These are phyloP conservation scores for Hypericum perforatum DNA, from an alignment of 345 rosid genomes.

Conservation along the genomic window DNA sequence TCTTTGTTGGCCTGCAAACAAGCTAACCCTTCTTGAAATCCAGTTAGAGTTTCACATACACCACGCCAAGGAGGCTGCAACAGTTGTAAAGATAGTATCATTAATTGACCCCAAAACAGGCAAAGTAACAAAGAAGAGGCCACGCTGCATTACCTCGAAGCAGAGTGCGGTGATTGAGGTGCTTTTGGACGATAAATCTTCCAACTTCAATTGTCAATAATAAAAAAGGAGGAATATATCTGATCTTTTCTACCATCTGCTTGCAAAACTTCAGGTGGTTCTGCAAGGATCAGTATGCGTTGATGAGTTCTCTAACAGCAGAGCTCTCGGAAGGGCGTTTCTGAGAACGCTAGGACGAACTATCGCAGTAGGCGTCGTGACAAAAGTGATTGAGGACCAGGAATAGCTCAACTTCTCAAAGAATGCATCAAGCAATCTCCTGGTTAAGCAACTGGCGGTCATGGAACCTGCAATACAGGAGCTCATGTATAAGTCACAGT, in stretches of 20 bases:
- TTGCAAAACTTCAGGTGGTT: constrained; percentile 40
- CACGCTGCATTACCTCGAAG: constrained; percentile 72
- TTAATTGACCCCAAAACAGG: constrained; percentile 85
- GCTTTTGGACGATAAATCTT: constrained; percentile 6
- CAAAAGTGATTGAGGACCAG: constrained; percentile 44
- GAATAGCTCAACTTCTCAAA: background rate
- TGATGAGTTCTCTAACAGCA: constrained; percentile 55
- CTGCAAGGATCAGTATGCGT: constrained; percentile 55
- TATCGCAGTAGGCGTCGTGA: constrained; percentile 56
- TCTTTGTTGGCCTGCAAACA: background rate
- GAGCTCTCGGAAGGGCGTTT: constrained; percentile 83
- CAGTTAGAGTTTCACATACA: constrained; percentile 89
- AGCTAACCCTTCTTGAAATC: constrained; percentile 11
- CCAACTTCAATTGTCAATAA: background rate
- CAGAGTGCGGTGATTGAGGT: constrained; percentile 85
- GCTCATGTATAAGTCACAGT: no score
- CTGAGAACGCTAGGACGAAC: constrained; percentile 74
- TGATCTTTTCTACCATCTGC: background rate
- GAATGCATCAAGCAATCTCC: no score
- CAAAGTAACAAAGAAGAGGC: constrained; percentile 60
- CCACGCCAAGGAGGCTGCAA: constrained; percentile 81
- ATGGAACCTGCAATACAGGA: no score
- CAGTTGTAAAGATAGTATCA: constrained; percentile 48
- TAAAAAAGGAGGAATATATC: background rate
- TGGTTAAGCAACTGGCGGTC: no score